Percentiles rank a stretch among this genome's conserved stretches.
phyloP scores from a whole-genome alignment of 2,329 filamentous ascomycete genomes.

The Nothophoma quercina region DNA sequence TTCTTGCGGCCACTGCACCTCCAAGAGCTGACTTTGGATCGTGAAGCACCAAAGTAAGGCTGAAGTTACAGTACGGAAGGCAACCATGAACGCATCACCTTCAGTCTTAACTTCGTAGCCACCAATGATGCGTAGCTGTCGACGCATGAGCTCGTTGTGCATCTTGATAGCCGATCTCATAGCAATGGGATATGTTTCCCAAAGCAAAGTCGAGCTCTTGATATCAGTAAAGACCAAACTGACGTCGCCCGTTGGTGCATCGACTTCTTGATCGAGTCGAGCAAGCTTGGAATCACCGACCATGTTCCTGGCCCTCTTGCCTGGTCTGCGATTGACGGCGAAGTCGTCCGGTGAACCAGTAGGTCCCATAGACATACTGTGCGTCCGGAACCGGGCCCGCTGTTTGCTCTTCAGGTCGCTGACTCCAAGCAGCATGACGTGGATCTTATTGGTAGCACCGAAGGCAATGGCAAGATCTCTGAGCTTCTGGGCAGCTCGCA shows the following conservation, averaged over 20 bases:
- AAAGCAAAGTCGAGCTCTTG: conserved; percentile 95
- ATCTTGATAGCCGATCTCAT: conserved; percentile 98
- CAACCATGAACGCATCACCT: conserved; percentile 99
- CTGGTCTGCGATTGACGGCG: conserved; percentile 64
- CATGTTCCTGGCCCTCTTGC: conserved; percentile 65
- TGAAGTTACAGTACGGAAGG: conserved; percentile 93
- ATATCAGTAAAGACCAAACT: conserved; percentile 98
- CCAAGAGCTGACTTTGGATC: conserved; percentile 85
- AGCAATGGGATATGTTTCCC: conserved; percentile 93
- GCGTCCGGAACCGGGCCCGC: conserved; percentile 75
- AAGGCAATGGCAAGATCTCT: conserved; percentile 95
- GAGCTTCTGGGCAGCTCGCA: conserved; percentile 93
- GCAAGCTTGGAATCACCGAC: conserved; percentile 86
- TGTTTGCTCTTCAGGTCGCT: conserved; percentile 88
- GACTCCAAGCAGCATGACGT: conserved; percentile 98
- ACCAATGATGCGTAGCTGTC: conserved; percentile 90
- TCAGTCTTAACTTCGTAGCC: conserved; percentile 99
- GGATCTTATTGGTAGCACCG: conserved; percentile 91
- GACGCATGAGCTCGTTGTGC: conserved; percentile 95
- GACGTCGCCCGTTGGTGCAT: conserved; percentile 87
- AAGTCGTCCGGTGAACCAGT: conserved; percentile 77
- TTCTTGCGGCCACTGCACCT: conserved; percentile 92
- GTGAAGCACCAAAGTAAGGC: conserved; percentile 96
- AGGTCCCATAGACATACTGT: conserved; percentile 85
- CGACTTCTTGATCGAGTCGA: conserved; percentile 87